Evolutionary conservation across 2,329 filamentous ascomycete genomes (phyloP), one percentile per base, ranked within the genome.

Genomic region (Sporothrix pseudoabietina): DNA sequence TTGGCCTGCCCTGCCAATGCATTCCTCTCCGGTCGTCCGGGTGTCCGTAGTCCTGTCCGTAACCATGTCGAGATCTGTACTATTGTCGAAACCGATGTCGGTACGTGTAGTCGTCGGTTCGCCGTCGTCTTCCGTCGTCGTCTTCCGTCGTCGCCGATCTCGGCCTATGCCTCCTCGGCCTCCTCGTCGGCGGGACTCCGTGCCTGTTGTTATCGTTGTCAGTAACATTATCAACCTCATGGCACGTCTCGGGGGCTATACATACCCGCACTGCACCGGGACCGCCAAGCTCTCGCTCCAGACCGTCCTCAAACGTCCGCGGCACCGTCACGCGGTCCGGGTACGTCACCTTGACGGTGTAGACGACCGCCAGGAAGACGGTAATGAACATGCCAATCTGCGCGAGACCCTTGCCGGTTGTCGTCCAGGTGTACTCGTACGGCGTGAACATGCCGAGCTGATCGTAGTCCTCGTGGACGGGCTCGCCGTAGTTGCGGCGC

Each of bases 381-480:
- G 84, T 85, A 61, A 94, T 82, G 80, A 94, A 94, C 75, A 83
- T 83, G 74, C 89, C 91, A 76, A 94, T 82, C 83, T 94, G 90
- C 74, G 90, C 79, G 49, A 90, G 80, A 74, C 89, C 93, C 80
- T 91, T 94, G 76, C 88, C 88, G 19, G 94, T 85, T 69, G 88
- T 91, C 61, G 87, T 85, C 87, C 96, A 95, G 72, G 90, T 96
- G 85, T 99, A 98, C 79, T 94, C 91, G 82, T 96, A 90, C 2
- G 94, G 90, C 69, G 93, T 92, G 84, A 99, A 95, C 76, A 97
- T 91, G 78, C 94, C 94, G 73, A 98, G 87, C 73, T 94, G 87
- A 82, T 99, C 97, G 83, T 98, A 92, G 82, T 99, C 96, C 83
- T 99, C 97, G 83, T 99, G 95, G 71, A 97, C 90, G 14, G 95